These are phyloP conservation scores for Auricularia sp. DNA, from an alignment of 768 basidiomycete species.

Conservation along the genomic window DNA sequence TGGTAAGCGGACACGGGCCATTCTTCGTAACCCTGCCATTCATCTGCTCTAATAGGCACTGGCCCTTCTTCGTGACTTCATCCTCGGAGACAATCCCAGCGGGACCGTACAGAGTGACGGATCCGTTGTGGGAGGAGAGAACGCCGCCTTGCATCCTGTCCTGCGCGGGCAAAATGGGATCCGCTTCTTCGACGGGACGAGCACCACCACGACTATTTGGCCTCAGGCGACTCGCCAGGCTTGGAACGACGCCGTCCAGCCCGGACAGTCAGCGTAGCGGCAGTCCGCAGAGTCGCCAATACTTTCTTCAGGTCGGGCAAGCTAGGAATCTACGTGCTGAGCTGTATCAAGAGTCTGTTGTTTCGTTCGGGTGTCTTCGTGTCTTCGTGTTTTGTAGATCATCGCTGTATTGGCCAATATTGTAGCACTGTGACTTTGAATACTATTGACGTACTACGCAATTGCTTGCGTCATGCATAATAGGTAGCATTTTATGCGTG, in stretches of 20 bases:
- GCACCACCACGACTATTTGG: not conserved
- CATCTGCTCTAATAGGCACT: conserved; percentile 34
- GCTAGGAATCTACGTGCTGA: too few species aligned
- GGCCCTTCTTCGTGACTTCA: conserved; percentile 54
- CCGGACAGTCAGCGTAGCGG: not conserved
- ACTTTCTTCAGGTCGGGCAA: too few species aligned
- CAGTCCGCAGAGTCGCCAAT: too few species aligned
- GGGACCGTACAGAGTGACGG: conserved; percentile 37
- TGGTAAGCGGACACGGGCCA: conserved; percentile 36
- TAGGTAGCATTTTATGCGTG: too few species aligned
- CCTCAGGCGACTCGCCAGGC: not conserved
- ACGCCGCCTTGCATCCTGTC: not conserved
- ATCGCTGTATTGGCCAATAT: too few species aligned
- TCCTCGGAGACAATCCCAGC: conserved; percentile 50
- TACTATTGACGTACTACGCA: too few species aligned
- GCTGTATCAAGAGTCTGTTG: too few species aligned
- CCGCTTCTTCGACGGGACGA: not conserved
- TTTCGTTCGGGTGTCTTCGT: too few species aligned
- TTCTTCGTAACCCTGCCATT: not conserved
- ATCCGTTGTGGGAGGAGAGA: not conserved
- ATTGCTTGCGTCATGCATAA: too few species aligned
- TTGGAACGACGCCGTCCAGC: not conserved
- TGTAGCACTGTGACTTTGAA: too few species aligned
- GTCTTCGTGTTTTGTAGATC: too few species aligned
- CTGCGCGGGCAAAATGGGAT: not conserved